phyloP scores from a whole-genome alignment of 805 yeast species.

The Sugiyamaella americana region DNA sequence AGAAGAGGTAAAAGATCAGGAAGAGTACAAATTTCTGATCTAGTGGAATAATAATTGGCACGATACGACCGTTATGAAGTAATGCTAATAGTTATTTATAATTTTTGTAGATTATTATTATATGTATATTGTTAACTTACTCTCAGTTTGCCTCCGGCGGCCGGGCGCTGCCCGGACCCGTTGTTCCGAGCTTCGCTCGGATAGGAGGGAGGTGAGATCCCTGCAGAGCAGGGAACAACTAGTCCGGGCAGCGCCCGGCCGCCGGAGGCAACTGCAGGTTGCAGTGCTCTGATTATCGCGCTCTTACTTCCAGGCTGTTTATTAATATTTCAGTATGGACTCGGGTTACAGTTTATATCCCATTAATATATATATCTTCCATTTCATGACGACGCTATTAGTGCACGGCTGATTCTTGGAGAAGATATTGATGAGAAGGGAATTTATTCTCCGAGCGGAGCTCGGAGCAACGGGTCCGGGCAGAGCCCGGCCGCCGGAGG shows the following conservation, averaged over 20 bases:
- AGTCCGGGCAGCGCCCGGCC: not conserved
- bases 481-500: not conserved
- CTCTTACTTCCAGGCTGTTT: too few species aligned
- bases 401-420: too few species aligned
- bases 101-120: too few species aligned
- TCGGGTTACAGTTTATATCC: too few species aligned
- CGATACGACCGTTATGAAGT: not conserved
- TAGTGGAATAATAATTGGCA: conserved; percentile 3
- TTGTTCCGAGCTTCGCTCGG: too few species aligned
- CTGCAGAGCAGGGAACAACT: not conserved
- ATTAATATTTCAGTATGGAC: too few species aligned
- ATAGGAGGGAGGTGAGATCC: too few species aligned
- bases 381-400: too few species aligned
- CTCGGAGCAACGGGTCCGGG: not conserved
- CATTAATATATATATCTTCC: too few species aligned
- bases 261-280: not conserved
- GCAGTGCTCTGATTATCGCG: too few species aligned
- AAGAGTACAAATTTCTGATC: conserved; percentile 9
- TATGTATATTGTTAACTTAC: not conserved
- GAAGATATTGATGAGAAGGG: too few species aligned
- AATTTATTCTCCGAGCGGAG: too few species aligned
- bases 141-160: not conserved
- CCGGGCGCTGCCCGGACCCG: not conserved
- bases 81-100: not conserved
- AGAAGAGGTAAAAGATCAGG: not conserved